phyloP scores from a whole-genome alignment of 257 asterid species.

The Salvia miltiorrhiza region DNA sequence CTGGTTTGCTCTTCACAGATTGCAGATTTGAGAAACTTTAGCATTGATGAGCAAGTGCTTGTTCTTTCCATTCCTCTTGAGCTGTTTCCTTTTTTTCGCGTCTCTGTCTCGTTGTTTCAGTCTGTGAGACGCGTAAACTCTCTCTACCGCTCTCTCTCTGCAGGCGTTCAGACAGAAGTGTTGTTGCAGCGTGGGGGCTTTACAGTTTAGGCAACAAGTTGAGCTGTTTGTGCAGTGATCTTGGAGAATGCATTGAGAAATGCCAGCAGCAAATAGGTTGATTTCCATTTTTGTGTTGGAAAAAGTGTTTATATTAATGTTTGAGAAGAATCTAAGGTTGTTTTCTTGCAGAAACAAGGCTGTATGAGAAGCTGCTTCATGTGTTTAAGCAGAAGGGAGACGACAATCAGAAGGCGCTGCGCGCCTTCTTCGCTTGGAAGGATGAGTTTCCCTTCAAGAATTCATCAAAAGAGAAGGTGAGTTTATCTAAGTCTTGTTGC shows the following conservation, averaged over 20 bases:
- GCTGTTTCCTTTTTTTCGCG: background rate
- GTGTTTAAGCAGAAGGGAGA: constrained; percentile 35
- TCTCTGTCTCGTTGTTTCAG: background rate
- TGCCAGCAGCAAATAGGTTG: constrained; percentile 61
- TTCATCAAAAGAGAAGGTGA: constrained; percentile 41
- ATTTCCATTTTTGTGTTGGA: background rate
- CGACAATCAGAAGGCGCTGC: constrained; percentile 57
- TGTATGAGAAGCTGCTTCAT: constrained; percentile 41
- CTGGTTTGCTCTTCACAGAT: constrained; percentile 47
- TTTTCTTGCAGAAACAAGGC: constrained; percentile 39
- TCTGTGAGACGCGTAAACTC: constrained; percentile 16
- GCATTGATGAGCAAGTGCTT: constrained; percentile 76
- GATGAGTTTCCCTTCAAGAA: constrained; percentile 46
- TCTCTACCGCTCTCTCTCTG: constrained; percentile 2
- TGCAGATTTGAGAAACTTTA: constrained; percentile 42
- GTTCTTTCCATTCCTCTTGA: constrained; percentile 49
- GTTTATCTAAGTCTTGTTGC: background rate
- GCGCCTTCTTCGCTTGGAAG: constrained; percentile 40
- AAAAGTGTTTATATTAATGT: too few relatives aligned
- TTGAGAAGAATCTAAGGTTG: constrained; percentile 13
- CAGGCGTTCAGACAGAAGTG: constrained; percentile 47
- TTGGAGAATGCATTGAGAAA: constrained; percentile 30
- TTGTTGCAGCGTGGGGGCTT: constrained; percentile 47
- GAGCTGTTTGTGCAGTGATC: constrained; percentile 36
- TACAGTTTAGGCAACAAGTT: constrained; percentile 45